Percentiles rank a stretch among this genome's conserved stretches.
These are phyloP conservation scores for Ophioceras dolichostomum DNA, from an alignment of 2,329 filamentous ascomycete genomes.

Conservation along the genomic window DNA sequence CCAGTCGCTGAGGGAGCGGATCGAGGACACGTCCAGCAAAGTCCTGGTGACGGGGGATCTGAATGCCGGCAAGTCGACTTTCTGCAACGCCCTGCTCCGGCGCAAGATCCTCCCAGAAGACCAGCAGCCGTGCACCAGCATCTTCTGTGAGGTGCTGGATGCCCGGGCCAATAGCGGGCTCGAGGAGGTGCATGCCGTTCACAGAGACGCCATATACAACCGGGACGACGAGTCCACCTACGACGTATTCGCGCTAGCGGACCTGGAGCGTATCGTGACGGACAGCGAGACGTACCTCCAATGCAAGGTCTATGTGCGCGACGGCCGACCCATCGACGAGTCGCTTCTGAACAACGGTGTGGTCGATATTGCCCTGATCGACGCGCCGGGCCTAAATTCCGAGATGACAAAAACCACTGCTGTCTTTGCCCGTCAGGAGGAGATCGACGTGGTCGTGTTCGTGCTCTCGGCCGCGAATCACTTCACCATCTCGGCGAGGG, in stretches of 20 bases:
- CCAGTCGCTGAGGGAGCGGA: slow-evolving; percentile 74
- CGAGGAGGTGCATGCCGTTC: slow-evolving; percentile 93
- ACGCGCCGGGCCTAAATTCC: slow-evolving; percentile 88
- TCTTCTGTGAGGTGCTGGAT: slow-evolving; percentile 95
- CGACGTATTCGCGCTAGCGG: slow-evolving; percentile 64
- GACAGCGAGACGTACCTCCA: slow-evolving; percentile 84
- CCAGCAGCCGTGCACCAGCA: slow-evolving; percentile 94
- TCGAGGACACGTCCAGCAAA: slow-evolving; percentile 95
- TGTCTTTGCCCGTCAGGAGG: slow-evolving; percentile 91
- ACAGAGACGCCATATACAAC: slow-evolving; percentile 68
- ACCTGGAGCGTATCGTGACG: slow-evolving; percentile 79
- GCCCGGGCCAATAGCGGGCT: slow-evolving; percentile 79
- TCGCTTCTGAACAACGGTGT: slow-evolving; percentile 95
- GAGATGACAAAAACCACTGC: slow-evolving; percentile 96
- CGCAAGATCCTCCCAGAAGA: slow-evolving; percentile 92
- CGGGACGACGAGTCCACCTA: slow-evolving; percentile 91
- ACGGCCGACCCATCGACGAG: slow-evolving; percentile 79
- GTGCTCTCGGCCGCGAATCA: slow-evolving; percentile 97
- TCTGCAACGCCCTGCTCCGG: slow-evolving; percentile 91
- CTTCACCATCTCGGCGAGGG: slow-evolving; percentile 93
- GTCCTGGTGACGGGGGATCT: slow-evolving; percentile 91
- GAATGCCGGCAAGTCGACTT: slow-evolving; percentile 96
- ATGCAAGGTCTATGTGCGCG: slow-evolving; percentile 94
- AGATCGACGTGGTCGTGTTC: slow-evolving; percentile 97
- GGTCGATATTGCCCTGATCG: slow-evolving; percentile 94